Percentiles rank a stretch among this genome's conserved stretches.
Evolutionary conservation across 2,329 filamentous ascomycete species (phyloP).

Genomic region (Cadophora sp.): DNA sequence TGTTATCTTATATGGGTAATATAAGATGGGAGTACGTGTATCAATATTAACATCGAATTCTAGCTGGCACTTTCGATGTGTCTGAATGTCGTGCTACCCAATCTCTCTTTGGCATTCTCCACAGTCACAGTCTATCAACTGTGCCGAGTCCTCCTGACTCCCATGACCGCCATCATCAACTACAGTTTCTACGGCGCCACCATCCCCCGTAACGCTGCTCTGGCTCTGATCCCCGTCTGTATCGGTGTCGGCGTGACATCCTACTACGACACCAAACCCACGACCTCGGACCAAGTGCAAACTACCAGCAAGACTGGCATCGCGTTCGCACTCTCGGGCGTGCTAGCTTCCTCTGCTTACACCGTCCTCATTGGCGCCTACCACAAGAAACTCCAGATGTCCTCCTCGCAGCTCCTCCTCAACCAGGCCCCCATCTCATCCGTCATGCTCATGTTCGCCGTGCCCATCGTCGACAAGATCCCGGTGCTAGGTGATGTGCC

Average conservation of each 20-base stretch:
- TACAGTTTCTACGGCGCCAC: conserved; percentile 39
- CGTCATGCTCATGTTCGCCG: conserved; percentile 51
- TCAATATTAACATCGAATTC: neutral
- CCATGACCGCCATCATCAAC: conserved; percentile 42
- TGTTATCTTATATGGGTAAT: neutral
- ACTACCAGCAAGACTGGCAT: conserved; percentile 64
- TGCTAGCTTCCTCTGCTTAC: conserved; percentile 54
- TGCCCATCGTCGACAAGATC: conserved; percentile 50
- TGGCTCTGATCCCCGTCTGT: conserved; percentile 47
- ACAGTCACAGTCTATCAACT: conserved; percentile 44
- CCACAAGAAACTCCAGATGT: conserved; percentile 52
- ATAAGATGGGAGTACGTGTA: neutral
- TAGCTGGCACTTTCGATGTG: conserved; percentile 42
- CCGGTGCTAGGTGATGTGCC: conserved; percentile 46
- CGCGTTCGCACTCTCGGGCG: conserved; percentile 65
- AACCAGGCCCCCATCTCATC: conserved; percentile 53
- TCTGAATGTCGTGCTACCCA: conserved; percentile 42
- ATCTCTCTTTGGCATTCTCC: conserved; percentile 40
- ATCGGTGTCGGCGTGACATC: conserved; percentile 54
- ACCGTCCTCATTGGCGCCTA: conserved; percentile 50
- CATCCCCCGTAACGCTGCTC: conserved; percentile 37
- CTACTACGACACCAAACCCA: conserved; percentile 51
- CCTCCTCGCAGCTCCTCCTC: conserved; percentile 51
- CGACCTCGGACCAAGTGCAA: conserved; percentile 51
- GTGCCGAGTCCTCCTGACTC: conserved; percentile 42